phyloP scores from a whole-genome alignment of 2,329 filamentous ascomycete species.

The Beauveria asiatica region DNA sequence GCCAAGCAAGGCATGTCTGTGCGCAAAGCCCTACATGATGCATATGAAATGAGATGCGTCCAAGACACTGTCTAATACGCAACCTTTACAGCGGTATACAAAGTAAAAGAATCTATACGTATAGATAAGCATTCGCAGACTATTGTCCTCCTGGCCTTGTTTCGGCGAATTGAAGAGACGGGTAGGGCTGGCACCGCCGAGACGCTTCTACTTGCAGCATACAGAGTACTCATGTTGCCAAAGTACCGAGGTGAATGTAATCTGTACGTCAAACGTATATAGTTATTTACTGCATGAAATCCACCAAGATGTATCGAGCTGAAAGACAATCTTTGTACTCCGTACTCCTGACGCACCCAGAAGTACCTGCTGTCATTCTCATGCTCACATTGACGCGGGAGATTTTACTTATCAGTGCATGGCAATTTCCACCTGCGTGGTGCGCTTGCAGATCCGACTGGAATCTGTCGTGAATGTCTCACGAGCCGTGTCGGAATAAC shows the following conservation, averaged over 20 bases:
- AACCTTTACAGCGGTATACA: not conserved
- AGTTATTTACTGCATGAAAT: too few relatives aligned
- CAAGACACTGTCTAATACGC: conserved; percentile 5
- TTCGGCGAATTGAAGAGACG: not conserved
- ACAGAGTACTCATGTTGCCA: too few relatives aligned
- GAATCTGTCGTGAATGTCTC: not conserved
- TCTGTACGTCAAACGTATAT: too few relatives aligned
- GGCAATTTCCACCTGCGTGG: not conserved
- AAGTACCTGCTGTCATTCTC: too few relatives aligned
- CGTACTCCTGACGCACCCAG: too few relatives aligned
- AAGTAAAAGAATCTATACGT: not conserved
- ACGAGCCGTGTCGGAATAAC: not conserved
- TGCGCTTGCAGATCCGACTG: not conserved
- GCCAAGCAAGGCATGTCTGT: too few relatives aligned
- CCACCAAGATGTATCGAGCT: too few relatives aligned
- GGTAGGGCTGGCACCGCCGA: not conserved
- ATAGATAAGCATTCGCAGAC: not conserved
- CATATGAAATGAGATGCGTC: not conserved
- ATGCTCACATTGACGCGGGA: too few relatives aligned
- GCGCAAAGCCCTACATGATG: too few relatives aligned
- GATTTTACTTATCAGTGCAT: not conserved
- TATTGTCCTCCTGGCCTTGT: not conserved
- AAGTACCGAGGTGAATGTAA: too few relatives aligned
- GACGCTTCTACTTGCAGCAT: too few relatives aligned
- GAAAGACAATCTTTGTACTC: too few relatives aligned